Base-by-base conservation (phyloP, 257 asterid species). In the Lantana camara region DNA sequence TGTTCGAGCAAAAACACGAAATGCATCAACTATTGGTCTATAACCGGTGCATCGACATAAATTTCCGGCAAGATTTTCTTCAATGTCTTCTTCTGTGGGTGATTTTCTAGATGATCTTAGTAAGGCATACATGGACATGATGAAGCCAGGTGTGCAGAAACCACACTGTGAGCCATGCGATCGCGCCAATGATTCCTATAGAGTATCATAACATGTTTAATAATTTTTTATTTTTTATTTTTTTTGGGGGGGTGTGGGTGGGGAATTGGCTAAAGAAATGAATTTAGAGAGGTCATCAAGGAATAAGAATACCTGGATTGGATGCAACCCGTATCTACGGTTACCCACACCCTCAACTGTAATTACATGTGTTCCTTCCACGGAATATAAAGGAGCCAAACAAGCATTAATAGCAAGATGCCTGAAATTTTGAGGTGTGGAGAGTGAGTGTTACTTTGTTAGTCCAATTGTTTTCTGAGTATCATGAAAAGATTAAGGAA, bases 161-260 rank as follows among this genome's bases (percentile, higher is more conserved):
- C 99, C 99, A 57, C 99, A 93, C 66, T 93, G 99, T 13, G 99
- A 90, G 60, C 97, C 99, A 79, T 93, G 99, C 44, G 90, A 71
- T 9, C 67, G 80, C 53, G 97, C 97, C 71, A 93, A 72, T 30
- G 94, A 81, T 77, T 93, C 99, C 99, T 93, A 84, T 40, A 77
- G 54, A 63, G 55, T 20, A 59, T 67, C 9, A 71, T 35, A 65
- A 47, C 49, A 68, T 41, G 60, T 50, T 67, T 27, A 48, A 69
- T 12, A 16, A 29, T 38, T 5, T 27, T 27, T 27, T 27, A 2
- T 27, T 27, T 27, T 27, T 27, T n/a, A n/a, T n/a, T n/a, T n/a
- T n/a, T n/a, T n/a, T n/a, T n/a, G n/a, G n/a, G n/a, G n/a, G n/a
- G n/a, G n/a, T n/a, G n/a, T n/a, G n/a, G n/a, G n/a, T n/a, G n/a